Base-by-base conservation (phyloP, 75 land plant species). In the Chamaecyparis obtusa region DNA sequence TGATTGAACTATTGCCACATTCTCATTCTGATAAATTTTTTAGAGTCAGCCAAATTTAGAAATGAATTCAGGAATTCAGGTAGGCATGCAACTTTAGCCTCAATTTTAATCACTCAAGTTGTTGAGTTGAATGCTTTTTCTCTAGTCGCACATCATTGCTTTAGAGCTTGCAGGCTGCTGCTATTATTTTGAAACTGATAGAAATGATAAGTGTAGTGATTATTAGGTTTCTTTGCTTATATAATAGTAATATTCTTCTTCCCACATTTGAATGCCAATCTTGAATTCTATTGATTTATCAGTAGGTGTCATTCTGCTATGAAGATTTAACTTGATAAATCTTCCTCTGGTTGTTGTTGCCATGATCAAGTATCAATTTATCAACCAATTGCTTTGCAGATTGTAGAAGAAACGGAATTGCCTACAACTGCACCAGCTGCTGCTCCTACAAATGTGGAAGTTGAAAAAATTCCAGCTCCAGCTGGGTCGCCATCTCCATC, bases 361-460 rank as follows among this genome's bases (percentile, higher is more conserved):
- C 35, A 33, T 44, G 51, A 64, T 51, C 17, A 11, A n/a, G 19
- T 43, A 46, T 33, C 21, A 30, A 77, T 57, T 87, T 76, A 39
- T 74, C 3, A 81, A 44, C 46, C 46, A 44, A 49, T 8, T 81
- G 15, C 55, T 74, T 37, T 87, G 56, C 91, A 95, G 96, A 89
- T 33, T 83, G 92, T 85, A 69, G 94, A 94, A 83, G 92, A 94
- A 74, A 64, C 90, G 48, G 93, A 94, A 46, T 48, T 90, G 83
- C 91, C 91, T 79, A 88, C 36, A 24, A 49, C 83, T 5, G 30
- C 44, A 46, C 86, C 75, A 82, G 87, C 9, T 46, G 83, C 35
- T 44, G 85, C 79, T 51, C 87, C 54, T 51, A 33, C 83, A 39
- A 37, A 48, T 89, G 71, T 14, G 32, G 90, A 69, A 76, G 74